phyloP scores from a whole-genome alignment of 768 basidiomycete genomes.

The Phaeolepiota aurea region DNA sequence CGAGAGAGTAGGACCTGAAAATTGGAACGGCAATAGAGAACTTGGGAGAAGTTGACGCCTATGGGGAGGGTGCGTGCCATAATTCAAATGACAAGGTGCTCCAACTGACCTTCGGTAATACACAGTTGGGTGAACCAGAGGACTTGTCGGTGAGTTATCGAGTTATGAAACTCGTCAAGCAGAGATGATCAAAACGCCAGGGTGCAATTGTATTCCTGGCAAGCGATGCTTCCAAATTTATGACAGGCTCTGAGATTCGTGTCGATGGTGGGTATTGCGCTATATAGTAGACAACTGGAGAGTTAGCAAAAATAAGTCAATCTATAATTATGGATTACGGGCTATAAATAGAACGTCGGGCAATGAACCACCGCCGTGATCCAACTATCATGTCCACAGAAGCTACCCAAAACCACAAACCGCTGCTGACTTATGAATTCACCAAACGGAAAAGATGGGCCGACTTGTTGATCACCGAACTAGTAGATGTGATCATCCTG shows the following conservation, averaged over 20 bases:
- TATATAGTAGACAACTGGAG: constrained; percentile 32
- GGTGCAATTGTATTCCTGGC: constrained; percentile 87
- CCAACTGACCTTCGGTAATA: too few relatives aligned
- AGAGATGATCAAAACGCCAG: constrained; percentile 21
- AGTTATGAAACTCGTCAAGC: too few relatives aligned
- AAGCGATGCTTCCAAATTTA: constrained; percentile 84
- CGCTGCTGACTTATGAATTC: constrained; percentile 57
- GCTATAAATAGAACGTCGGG: background rate
- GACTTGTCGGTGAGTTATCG: constrained; percentile 62
- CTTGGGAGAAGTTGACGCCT: constrained; percentile 80
- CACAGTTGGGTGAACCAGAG: constrained; percentile 84
- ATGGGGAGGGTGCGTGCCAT: constrained; percentile 64
- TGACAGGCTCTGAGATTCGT: constrained; percentile 79
- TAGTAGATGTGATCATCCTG: constrained; percentile 65
- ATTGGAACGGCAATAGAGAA: too few relatives aligned
- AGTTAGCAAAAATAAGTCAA: too few relatives aligned
- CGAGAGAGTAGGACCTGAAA: too few relatives aligned
- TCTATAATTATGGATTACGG: background rate
- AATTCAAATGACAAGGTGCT: background rate
- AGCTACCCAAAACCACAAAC: constrained; percentile 9
- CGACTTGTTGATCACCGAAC: constrained; percentile 68
- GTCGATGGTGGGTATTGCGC: constrained; percentile 88
- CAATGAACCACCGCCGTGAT: too few relatives aligned
- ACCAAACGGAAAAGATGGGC: constrained; percentile 85
- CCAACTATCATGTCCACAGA: constrained; percentile 1